These are phyloP conservation scores for Vanrija pseudolonga DNA, from an alignment of 1,284 basidiomycete species.

Conservation along the genomic window DNA sequence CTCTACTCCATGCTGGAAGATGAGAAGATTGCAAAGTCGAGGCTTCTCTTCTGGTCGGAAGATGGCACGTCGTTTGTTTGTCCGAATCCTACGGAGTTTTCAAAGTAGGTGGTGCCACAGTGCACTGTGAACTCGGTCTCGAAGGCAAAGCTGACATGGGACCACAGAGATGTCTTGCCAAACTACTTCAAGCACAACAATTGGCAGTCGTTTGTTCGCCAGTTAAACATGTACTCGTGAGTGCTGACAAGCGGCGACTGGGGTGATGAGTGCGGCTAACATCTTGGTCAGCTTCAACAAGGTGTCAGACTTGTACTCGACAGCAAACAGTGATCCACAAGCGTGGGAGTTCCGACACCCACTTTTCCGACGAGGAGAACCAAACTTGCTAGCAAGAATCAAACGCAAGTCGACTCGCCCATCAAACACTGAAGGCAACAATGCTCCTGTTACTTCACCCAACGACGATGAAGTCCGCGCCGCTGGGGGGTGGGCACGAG, in stretches of 20 bases:
- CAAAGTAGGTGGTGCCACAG: constrained; percentile 39
- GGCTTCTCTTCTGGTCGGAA: constrained; percentile 46
- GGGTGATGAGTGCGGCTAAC: neutral
- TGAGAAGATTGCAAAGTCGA: constrained; percentile 39
- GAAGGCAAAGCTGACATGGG: neutral
- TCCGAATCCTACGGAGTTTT: constrained; percentile 49
- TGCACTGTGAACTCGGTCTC: neutral
- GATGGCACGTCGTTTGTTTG: constrained; percentile 50
- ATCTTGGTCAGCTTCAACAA: constrained; percentile 41
- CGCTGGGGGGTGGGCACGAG: neutral
- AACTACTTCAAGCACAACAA: constrained; percentile 53
- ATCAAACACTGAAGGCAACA: constrained; percentile 15
- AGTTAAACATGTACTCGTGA: constrained; percentile 52
- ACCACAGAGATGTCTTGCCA: constrained; percentile 44
- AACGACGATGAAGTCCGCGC: constrained; percentile 16
- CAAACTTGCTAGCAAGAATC: constrained; percentile 46
- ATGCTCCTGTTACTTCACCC: constrained; percentile 17
- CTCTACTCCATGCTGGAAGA: constrained; percentile 50
- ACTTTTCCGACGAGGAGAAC: constrained; percentile 48
- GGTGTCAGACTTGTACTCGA: constrained; percentile 47
- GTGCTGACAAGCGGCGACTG: constrained; percentile 4
- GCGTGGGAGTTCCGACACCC: constrained; percentile 52
- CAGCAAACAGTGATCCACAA: constrained; percentile 38
- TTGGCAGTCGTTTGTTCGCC: constrained; percentile 52
- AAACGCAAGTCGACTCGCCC: constrained; percentile 45